Evolutionary conservation across 305 asterid species (phyloP).

Genomic region (Nicotiana rustica): DNA sequence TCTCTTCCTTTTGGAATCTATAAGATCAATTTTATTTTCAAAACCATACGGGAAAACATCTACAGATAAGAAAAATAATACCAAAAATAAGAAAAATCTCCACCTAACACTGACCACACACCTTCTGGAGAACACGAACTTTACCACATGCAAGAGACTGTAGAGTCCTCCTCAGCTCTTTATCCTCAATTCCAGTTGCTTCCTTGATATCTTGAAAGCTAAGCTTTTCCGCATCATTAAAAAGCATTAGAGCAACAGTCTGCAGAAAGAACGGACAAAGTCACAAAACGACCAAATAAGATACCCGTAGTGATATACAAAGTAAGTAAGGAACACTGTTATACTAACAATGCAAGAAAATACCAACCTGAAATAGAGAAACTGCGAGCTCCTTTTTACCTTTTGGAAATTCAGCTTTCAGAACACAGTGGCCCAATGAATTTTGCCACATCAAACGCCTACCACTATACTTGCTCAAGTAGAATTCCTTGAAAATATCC

Average conservation of each 20-base stretch:
- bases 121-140: constrained; percentile 92
- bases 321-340: not conserved
- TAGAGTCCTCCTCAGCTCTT: constrained; percentile 87
- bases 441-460: constrained; percentile 99
- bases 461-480: constrained; percentile 92
- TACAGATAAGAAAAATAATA: not conserved
- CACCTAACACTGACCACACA: constrained; percentile 42
- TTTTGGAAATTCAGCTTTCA: constrained; percentile 87
- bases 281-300: not conserved
- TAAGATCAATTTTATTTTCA: constrained; percentile 41
- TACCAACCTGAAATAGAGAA: constrained; percentile 84
- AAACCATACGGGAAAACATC: not conserved
- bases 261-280: constrained; percentile 44
- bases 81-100: not conserved
- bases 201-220: constrained; percentile 91
- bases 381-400: constrained; percentile 98
- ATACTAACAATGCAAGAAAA: not conserved
- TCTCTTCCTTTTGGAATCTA: constrained; percentile 98
- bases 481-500: constrained; percentile 98
- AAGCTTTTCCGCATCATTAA: constrained; percentile 81
- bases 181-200: constrained; percentile 85
- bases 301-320: too few relatives aligned
- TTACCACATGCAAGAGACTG: constrained; percentile 99
- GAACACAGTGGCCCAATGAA: constrained; percentile 93
- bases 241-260: constrained; percentile 95